Base-by-base conservation (phyloP, 2,329 filamentous ascomycete species). In the Dactylonectria macrodidyma region DNA sequence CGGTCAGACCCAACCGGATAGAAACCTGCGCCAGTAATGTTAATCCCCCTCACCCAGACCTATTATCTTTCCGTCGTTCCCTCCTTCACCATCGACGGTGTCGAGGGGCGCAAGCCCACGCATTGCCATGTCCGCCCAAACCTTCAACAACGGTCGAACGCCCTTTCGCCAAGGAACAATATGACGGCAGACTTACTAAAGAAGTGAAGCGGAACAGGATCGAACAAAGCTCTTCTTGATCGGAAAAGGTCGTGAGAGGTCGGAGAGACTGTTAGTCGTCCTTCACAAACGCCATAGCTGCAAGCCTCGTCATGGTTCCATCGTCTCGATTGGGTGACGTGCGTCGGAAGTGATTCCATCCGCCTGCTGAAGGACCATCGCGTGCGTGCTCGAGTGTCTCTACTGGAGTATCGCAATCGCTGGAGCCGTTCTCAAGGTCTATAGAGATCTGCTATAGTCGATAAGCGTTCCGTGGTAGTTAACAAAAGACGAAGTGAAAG, bases 221-320 rank as follows among this genome's bases (percentile, higher is more conserved):
- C n/a, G 41, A 47, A 59, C 12, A 59, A 59, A 50, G 56, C 41
- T 48, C 41, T 57, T 57, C 54, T 57, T 57, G 34, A 7, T 44
- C 54, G 36, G 44, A n/a, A 34, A 44, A 22, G 54, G 54, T 57
- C 41, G 24, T 33, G 26, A 48, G 26, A n/a, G 22, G 10, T 55
- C 30, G 33, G 11, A 9, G 56, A 34, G n/a, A n/a, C n/a, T n/a
- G n/a, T n/a, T n/a, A n/a, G n/a, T n/a, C n/a, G n/a, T n/a, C n/a
- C n/a, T n/a, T n/a, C n/a, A n/a, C n/a, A n/a, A n/a, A n/a, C n/a
- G n/a, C n/a, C n/a, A n/a, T n/a, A n/a, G n/a, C n/a, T n/a, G n/a
- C n/a, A n/a, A n/a, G n/a, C n/a, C n/a, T n/a, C n/a, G n/a, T n/a
- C n/a, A n/a, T n/a, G n/a, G n/a, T n/a, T n/a, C n/a, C n/a, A n/a